A percentile compares a stretch with the other conserved stretches of the same genome.
Conservation (phyloP, 805 yeast species). For the Suhomyces sp. region DNA sequence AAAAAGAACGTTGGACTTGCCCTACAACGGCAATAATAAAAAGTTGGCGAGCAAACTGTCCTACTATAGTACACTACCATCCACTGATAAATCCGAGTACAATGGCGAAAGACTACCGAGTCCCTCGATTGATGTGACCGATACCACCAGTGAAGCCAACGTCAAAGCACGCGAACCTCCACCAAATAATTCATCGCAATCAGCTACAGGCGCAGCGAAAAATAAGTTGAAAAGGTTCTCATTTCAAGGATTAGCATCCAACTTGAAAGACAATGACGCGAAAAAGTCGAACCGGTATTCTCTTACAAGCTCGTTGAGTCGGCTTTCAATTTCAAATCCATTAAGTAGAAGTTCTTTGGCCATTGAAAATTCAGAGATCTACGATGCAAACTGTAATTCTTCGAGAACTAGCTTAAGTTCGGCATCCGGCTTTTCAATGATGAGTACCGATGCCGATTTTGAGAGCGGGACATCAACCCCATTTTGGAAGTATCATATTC, state of each 20-base stretch:
- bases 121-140: constrained; percentile 10
- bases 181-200: background rate
- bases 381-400: constrained; percentile 1
- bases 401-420: constrained; percentile 5
- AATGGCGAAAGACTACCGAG: constrained; percentile 13
- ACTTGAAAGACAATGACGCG: background rate
- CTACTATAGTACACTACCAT: constrained; percentile 12
- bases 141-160: background rate
- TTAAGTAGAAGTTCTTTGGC: background rate
- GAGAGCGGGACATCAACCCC: constrained; percentile 17
- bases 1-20: constrained; percentile 9
- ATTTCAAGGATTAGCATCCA: constrained; percentile 2
- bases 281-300: constrained; percentile 7
- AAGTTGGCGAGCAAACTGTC: constrained; percentile 8
- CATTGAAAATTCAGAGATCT: background rate
- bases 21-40: background rate
- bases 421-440: constrained; percentile 3
- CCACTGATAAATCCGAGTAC: constrained; percentile 4
- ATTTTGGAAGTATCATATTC: constrained; percentile 64
- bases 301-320: constrained; percentile 8
- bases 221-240: constrained; percentile 12
- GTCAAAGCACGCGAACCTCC: background rate
- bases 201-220: constrained; percentile 1
- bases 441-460: constrained; percentile 8
- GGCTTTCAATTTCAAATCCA: constrained; percentile 3